Evolutionary conservation across 78 protist species (phyloP).

Genomic region (Dictyostelium firmibasis): DNA sequence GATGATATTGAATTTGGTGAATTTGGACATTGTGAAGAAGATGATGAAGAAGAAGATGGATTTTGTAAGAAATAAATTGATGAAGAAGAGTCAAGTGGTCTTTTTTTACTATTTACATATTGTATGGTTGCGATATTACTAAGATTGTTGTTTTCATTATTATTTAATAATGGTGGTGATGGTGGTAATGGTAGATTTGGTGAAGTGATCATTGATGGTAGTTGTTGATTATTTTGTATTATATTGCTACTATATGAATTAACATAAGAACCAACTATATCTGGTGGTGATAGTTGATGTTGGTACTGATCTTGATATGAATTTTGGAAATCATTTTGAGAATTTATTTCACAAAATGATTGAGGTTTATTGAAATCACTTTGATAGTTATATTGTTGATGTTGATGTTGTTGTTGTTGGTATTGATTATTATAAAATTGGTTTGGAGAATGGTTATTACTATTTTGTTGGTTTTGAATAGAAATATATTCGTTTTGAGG

Average conservation of each 20-base stretch:
- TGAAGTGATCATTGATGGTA: neutral
- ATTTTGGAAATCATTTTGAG: neutral
- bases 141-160: neutral
- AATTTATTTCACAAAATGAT: neutral
- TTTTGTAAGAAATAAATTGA: neutral
- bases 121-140: neutral
- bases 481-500: neutral
- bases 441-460: neutral
- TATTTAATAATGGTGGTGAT: neutral
- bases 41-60: neutral
- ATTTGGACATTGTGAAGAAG: neutral
- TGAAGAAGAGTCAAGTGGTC: neutral
- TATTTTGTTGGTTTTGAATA: neutral
- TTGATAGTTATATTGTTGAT: neutral
- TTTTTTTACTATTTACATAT: neutral
- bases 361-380: neutral
- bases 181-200: neutral
- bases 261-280: neutral
- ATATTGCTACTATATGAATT: neutral
- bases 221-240: neutral
- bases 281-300: neutral
- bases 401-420: neutral
- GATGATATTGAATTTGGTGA: neutral
- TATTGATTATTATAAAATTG: neutral
- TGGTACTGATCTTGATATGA: neutral